These are phyloP conservation scores for Mediolabrus comicus DNA, from an alignment of 108 stramenopile species.

Conservation along the genomic window DNA sequence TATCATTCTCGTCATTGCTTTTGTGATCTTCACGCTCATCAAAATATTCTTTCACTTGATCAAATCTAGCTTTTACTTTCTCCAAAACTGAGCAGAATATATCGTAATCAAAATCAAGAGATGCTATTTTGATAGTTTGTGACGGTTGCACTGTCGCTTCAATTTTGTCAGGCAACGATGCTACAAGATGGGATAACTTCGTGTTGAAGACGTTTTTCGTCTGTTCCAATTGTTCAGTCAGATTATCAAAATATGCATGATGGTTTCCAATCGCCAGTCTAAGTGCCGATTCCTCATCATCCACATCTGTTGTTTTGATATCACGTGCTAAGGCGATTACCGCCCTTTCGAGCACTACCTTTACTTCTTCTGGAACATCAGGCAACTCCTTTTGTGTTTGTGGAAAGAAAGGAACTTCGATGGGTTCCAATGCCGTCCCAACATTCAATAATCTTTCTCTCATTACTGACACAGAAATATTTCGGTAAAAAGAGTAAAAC, in stretches of 20 bases:
- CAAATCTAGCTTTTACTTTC: slow-evolving; percentile 8
- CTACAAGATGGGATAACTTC: slow-evolving; percentile 29
- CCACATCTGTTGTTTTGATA: slow-evolving; percentile 24
- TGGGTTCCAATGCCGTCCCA: slow-evolving; percentile 12
- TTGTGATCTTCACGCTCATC: slow-evolving; percentile 16
- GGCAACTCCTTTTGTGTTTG: background rate
- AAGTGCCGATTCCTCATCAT: slow-evolving; percentile 31
- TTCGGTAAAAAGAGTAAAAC: slow-evolving; percentile 77
- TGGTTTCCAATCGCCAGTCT: slow-evolving; percentile 29
- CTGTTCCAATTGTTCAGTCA: slow-evolving; percentile 29
- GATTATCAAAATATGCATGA: slow-evolving; percentile 14
- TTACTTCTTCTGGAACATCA: slow-evolving; percentile 61
- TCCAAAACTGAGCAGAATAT: background rate
- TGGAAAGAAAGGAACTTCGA: slow-evolving; percentile 60
- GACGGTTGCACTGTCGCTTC: background rate
- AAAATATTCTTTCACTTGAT: slow-evolving; percentile 8
- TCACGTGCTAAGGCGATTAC: slow-evolving; percentile 45
- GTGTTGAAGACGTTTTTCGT: slow-evolving; percentile 36
- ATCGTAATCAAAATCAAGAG: slow-evolving; percentile 46
- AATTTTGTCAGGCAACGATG: slow-evolving; percentile 14
- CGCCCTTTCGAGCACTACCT: slow-evolving; percentile 53
- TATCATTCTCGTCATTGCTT: slow-evolving; percentile 18
- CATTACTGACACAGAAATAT: slow-evolving; percentile 27
- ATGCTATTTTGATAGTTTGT: slow-evolving; percentile 48
- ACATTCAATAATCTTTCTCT: slow-evolving; percentile 10